Evolutionary conservation across 2,329 filamentous ascomycete genomes (phyloP).

Genomic region (Phaeosphaeriaceae sp.): DNA sequence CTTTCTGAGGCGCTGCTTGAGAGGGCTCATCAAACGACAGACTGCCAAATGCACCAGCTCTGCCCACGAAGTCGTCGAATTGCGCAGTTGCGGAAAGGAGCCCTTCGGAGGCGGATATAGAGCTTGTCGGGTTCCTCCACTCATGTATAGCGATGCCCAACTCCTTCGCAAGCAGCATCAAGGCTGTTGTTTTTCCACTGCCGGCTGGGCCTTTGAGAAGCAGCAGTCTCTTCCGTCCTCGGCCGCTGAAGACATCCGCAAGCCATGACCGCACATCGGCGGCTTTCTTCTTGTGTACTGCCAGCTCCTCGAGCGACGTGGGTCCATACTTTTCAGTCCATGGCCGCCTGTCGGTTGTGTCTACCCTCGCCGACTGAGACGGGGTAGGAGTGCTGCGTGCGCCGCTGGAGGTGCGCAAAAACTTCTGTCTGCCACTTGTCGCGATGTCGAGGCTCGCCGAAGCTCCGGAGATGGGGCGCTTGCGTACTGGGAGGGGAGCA

Average conservation of each 20-base stretch:
- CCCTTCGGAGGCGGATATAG: constrained; percentile 65
- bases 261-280: constrained; percentile 85
- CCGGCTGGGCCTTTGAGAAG: constrained; percentile 91
- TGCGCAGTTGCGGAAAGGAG: constrained; percentile 76
- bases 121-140: constrained; percentile 83
- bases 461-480: constrained; percentile 29
- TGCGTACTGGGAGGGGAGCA: constrained; percentile 38
- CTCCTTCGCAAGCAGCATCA: constrained; percentile 78
- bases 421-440: constrained; percentile 52
- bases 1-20: constrained; percentile 6
- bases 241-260: constrained; percentile 72
- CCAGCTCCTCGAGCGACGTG: constrained; percentile 77
- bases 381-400: constrained; percentile 37
- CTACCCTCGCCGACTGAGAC: constrained; percentile 26
- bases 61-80: constrained; percentile 90
- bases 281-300: constrained; percentile 94
- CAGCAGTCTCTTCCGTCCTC: constrained; percentile 70
- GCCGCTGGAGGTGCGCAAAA: constrained; percentile 49
- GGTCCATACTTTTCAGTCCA: constrained; percentile 91
- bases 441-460: constrained; percentile 22
- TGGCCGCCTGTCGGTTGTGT: constrained; percentile 68
- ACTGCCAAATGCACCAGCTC: constrained; percentile 80
- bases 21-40: constrained; percentile 59
- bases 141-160: constrained; percentile 80
- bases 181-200: constrained; percentile 88